Evolutionary conservation across 202 grass and related monocot genomes (phyloP), one percentile per base, ranked within the genome.

Genomic region (Saccharum hybrid): DNA sequence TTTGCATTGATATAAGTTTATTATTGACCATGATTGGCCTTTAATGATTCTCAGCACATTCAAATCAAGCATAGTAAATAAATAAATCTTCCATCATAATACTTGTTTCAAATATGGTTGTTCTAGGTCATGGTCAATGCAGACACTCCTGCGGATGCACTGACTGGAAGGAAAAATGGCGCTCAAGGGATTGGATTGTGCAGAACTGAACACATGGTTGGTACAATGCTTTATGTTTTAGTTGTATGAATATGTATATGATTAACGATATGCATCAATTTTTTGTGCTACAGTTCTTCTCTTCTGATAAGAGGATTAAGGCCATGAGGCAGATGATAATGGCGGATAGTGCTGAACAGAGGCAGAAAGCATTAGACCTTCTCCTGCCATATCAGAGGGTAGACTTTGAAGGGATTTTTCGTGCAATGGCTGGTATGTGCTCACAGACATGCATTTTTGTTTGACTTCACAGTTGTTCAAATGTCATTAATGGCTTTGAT

Each of bases 261-360:
- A 42, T 48, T 72, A 31, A 61, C 48, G 8, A 28, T 33, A 9
- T 10, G 16, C 54, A 63, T 33, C 38, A 11, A 23, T 46, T 36
- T 16, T 34, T 74, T 71, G 49, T 78, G 23, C 66, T 85, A 81
- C 83, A 97, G 80, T 73, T 74, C 57, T 74, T 82, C 68, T 89
- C 92, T 91, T 98, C 95, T 14, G 95, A 93, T n/a, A 88, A 94
- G 82, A 94, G 95, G 85, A 88, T 98, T 72, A 98, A 98, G 73
- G 87, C 90, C 73, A 91, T 94, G 80, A 91, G 92, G 68, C 90
- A 93, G 87, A 98, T 98, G 95, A 98, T 98, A 76, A 98, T 98
- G 95, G 88, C 95, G 63, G 56, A 81, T 90, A 97, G 76, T 30
- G 28, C 84, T 38, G 88, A 93, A 65, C 87, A 85, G 71, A 94